These are phyloP conservation scores for Xylaria sp. DNA, from an alignment of 2,329 filamentous ascomycete species.

Conservation along the genomic window DNA sequence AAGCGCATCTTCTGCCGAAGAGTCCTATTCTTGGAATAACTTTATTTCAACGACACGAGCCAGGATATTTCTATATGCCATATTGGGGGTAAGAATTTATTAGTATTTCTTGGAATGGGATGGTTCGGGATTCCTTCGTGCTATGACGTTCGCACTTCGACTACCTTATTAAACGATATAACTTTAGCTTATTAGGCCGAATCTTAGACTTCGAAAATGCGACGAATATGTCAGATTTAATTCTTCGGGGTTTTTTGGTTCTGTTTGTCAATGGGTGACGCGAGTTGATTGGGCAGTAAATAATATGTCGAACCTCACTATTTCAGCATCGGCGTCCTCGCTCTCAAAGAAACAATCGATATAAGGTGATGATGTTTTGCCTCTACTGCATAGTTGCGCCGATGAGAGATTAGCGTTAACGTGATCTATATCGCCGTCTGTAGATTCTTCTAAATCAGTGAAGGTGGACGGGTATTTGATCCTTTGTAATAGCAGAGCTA, in stretches of 20 bases:
- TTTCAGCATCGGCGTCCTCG: too few relatives aligned
- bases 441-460: too few relatives aligned
- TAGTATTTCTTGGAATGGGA: background rate
- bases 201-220: background rate
- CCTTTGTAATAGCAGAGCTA: too few relatives aligned
- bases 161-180: background rate
- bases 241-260: background rate
- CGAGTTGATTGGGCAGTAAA: too few relatives aligned
- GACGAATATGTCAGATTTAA: background rate
- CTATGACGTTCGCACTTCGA: background rate
- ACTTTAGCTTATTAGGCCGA: background rate
- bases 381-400: too few relatives aligned
- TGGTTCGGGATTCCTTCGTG: background rate
- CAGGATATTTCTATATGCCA: background rate
- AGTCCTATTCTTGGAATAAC: background rate
- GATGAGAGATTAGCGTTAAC: too few relatives aligned
- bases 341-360: too few relatives aligned
- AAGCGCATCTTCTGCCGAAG: background rate
- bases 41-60: conserved; percentile 6
- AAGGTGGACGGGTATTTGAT: too few relatives aligned
- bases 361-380: too few relatives aligned
- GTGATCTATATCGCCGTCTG: too few relatives aligned
- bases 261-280: too few relatives aligned
- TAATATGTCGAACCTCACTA: too few relatives aligned
- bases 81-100: background rate